Evolutionary conservation across 106 monocot genomes (phyloP).

Genomic region (Apostasia ramifera): DNA sequence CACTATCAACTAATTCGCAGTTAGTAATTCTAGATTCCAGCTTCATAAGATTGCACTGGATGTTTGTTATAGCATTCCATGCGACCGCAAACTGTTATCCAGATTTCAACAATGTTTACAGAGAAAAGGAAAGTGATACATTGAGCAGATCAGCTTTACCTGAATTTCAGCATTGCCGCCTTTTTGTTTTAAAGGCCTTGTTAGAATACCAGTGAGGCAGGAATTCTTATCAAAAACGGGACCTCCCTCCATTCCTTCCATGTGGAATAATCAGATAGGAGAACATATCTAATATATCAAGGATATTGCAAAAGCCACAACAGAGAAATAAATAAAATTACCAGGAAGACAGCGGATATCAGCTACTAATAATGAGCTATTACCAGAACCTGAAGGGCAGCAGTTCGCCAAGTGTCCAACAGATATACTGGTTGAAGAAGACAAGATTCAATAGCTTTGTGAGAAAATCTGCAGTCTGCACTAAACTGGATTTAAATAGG

Average conservation of each 20-base stretch:
- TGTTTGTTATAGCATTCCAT: slow-evolving; percentile 67
- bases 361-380: slow-evolving; percentile 59
- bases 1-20: slow-evolving; percentile 5
- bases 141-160: slow-evolving; percentile 18
- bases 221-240: slow-evolving; percentile 68
- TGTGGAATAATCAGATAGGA: slow-evolving; percentile 1
- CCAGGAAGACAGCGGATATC: slow-evolving; percentile 89
- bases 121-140: slow-evolving; percentile 7
- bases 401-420: slow-evolving; percentile 70
- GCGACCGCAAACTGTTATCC: slow-evolving; percentile 62
- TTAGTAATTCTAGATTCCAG: slow-evolving; percentile 12
- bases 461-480: slow-evolving; percentile 4
- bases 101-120: background rate
- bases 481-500: slow-evolving; percentile 1
- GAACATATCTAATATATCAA: slow-evolving; percentile 1
- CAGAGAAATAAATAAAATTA: slow-evolving; percentile 19
- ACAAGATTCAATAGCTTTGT: background rate
- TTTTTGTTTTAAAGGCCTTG: slow-evolving; percentile 61
- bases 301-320: background rate
- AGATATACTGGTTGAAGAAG: slow-evolving; percentile 52
- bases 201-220: slow-evolving; percentile 61
- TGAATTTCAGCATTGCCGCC: slow-evolving; percentile 69
- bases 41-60: slow-evolving; percentile 16
- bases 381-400: slow-evolving; percentile 33
- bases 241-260: slow-evolving; percentile 85